Evolutionary conservation across 1,284 basidiomycete genomes (phyloP), one percentile per base, ranked within the genome.

Genomic region (Stygiomarasmius scandens): DNA sequence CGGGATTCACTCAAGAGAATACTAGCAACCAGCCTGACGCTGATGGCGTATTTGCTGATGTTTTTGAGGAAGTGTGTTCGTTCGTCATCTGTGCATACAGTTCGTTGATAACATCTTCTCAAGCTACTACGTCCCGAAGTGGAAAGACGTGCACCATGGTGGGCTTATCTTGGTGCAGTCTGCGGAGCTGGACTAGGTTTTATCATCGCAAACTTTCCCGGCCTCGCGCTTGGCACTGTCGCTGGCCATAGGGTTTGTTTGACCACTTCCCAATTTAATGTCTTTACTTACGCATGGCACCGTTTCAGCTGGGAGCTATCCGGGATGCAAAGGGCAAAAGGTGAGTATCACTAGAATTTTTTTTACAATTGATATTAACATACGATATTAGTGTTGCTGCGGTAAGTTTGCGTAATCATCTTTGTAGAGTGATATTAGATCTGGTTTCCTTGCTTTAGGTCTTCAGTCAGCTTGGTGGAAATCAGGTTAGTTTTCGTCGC

Each of bases 311-410:
- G 36, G 95, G 95, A 48, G 92, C 93, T 1, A 80, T 97, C 54
- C 80, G 95, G 54, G 95, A 97, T 67, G 95, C 95, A 1, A 96
- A 96, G 76, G 95, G 90, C 16, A 94, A 93, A 79, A 89, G 38
- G 38, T 41, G n/a, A 12, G 38, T 19, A 9, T 41, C 16, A 9
- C 5, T 41, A 4, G 11, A 12, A 4, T 41, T 41, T 41, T 8
- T 12, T 19, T n/a, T 4, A 5, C 16, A 4, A 16, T 41, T 16
- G 4, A 12, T 19, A n/a, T n/a, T 9, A 16, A 41, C 4, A 41
- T 32, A 5, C 29, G 8, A 19, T 41, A 9, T n/a, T 16, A 41
- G 88, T 61, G 94, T 97, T 22, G 93, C 92, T 10, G 81, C 89
- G 19, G 96, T 98, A n/a, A 32, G 29, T 32, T 32, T 32, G 29